phyloP scores from a whole-genome alignment of 1,284 basidiomycete genomes.

The Rhodotorula sp. region DNA sequence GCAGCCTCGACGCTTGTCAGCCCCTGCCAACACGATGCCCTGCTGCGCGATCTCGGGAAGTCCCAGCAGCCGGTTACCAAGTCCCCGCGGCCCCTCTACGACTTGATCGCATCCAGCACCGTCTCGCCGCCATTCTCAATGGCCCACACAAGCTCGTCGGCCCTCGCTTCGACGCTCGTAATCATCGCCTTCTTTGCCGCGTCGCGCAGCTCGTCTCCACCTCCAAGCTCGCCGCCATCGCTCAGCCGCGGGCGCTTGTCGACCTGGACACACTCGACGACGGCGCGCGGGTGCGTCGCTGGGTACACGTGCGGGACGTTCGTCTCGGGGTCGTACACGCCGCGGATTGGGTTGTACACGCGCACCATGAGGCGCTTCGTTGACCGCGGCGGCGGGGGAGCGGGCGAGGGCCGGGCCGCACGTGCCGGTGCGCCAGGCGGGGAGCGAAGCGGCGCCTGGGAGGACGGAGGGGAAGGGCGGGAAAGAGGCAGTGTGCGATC shows the following conservation, averaged over 20 bases:
- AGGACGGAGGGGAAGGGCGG: conserved; percentile 38
- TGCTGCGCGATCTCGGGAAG: too few relatives aligned
- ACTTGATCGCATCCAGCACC: conserved; percentile 10
- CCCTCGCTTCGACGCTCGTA: conserved; percentile 21
- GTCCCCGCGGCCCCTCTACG: conserved; percentile 6
- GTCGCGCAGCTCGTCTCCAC: not conserved
- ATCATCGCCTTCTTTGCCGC: conserved; percentile 10
- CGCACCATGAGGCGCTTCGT: conserved; percentile 36
- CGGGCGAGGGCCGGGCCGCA: not conserved
- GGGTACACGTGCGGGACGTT: conserved; percentile 43
- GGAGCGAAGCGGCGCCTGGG: not conserved
- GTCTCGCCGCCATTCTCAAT: conserved; percentile 1
- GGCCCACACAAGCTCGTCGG: conserved; percentile 17
- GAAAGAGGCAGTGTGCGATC: conserved; percentile 2
- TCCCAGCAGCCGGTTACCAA: conserved; percentile 28
- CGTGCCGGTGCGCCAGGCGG: not conserved
- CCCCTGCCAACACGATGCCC: too few relatives aligned
- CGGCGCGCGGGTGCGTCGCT: conserved; percentile 40
- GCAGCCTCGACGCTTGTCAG: too few relatives aligned
- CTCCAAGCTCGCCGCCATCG: not conserved
- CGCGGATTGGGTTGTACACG: conserved; percentile 41
- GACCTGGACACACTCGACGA: conserved; percentile 17
- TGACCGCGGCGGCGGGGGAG: conserved; percentile 11
- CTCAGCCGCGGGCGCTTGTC: conserved; percentile 27
- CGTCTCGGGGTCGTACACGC: conserved; percentile 44